A percentile compares a stretch with the other conserved stretches of the same genome.
phyloP scores from a whole-genome alignment of 2,329 filamentous ascomycete genomes.

The Colletotrichum sp. region DNA sequence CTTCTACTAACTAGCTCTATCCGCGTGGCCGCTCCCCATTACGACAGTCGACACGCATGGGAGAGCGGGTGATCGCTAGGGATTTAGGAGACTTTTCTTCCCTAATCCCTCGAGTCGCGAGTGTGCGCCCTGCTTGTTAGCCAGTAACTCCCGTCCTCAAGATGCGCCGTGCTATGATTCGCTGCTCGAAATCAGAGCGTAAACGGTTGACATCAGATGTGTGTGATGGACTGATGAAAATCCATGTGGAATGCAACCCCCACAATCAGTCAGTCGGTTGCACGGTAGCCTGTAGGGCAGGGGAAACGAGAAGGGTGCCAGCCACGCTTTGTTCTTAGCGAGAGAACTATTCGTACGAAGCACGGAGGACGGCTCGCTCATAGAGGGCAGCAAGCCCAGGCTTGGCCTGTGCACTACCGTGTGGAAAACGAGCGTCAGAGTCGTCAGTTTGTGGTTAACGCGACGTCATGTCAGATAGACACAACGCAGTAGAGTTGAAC shows the following conservation, averaged over 20 bases:
- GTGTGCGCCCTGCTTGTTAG: background rate
- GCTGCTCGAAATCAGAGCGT: background rate
- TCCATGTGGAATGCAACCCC: conserved; percentile 5
- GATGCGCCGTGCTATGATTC: background rate
- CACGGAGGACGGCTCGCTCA: background rate
- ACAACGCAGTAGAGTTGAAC: background rate
- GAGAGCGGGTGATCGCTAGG: conserved; percentile 5
- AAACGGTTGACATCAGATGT: background rate
- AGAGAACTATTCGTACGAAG: background rate
- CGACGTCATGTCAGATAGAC: background rate
- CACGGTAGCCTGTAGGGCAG: background rate
- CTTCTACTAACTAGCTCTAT: background rate
- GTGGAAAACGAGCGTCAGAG: background rate
- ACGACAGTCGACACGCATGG: background rate
- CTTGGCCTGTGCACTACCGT: background rate
- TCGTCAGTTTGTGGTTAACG: background rate
- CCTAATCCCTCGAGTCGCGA: background rate
- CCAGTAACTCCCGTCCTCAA: background rate
- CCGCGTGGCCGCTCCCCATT: background rate
- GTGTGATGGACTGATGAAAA: background rate
- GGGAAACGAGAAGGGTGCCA: background rate
- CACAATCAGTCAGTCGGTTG: conserved; percentile 4
- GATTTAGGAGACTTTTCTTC: conserved; percentile 3
- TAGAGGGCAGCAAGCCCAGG: background rate
- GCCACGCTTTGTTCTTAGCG: background rate